Conservation (phyloP, 495 filamentous ascomycete species). For the Aspergillus coremiiformis region DNA sequence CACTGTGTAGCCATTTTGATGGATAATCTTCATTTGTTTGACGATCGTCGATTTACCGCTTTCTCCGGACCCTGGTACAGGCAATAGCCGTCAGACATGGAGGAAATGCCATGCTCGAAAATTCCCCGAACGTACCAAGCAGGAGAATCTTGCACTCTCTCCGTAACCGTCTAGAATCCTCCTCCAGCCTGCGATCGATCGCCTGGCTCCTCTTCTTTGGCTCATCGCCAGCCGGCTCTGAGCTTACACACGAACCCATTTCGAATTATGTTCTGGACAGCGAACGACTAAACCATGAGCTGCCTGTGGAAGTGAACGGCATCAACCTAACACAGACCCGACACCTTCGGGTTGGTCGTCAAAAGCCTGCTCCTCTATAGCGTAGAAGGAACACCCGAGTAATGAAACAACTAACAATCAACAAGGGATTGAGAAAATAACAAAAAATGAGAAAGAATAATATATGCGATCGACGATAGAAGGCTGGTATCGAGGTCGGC, state of each 20-base stretch:
- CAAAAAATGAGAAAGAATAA: neutral
- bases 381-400: neutral
- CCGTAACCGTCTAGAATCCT: constrained; percentile 81
- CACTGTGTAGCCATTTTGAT: constrained; percentile 89
- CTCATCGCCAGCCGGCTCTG: constrained; percentile 70
- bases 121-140: constrained; percentile 58
- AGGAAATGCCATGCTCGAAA: neutral
- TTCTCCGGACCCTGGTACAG: constrained; percentile 76
- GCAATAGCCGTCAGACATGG: constrained; percentile 1
- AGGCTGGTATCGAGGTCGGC: constrained; percentile 10
- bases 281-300: constrained; percentile 20
- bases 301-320: constrained; percentile 23
- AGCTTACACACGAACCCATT: constrained; percentile 91
- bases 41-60: constrained; percentile 99
- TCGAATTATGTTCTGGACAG: constrained; percentile 19
- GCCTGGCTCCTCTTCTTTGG: constrained; percentile 88
- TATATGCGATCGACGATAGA: constrained; percentile 8
- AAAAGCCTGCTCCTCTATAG: neutral
- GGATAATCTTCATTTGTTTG: constrained; percentile 99
- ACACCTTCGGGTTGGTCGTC: constrained; percentile 1
- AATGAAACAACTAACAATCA: neutral
- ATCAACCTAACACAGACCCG: constrained; percentile 12
- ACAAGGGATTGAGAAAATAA: neutral
- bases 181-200: constrained; percentile 87
- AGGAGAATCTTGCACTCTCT: constrained; percentile 98